Evolutionary conservation across 352 stramenopile species (phyloP).

Genomic region (Phytophthora cactorum): DNA sequence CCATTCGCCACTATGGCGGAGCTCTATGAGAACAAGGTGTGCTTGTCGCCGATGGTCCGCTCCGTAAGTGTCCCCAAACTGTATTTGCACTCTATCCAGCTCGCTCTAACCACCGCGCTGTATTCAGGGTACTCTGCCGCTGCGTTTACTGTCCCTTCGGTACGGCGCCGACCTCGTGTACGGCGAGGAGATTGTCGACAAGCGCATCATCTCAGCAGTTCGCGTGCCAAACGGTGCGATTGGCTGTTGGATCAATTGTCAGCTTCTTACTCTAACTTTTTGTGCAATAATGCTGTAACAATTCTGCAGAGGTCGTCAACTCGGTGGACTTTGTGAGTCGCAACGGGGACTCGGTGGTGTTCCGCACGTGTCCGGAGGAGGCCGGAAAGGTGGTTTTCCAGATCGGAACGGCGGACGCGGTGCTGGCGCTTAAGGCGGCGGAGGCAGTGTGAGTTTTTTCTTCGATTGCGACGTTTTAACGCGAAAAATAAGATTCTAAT

Average conservation of each 20-base stretch:
- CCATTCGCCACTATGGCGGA: slow-evolving; percentile 41
- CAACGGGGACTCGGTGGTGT: slow-evolving; percentile 85
- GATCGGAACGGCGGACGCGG: slow-evolving; percentile 84
- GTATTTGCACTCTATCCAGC: not conserved
- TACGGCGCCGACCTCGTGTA: slow-evolving; percentile 95
- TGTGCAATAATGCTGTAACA: not conserved
- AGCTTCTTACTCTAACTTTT: not conserved
- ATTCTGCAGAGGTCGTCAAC: slow-evolving; percentile 60
- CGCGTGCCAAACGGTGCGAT: slow-evolving; percentile 79
- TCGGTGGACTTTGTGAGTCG: slow-evolving; percentile 92
- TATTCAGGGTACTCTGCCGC: slow-evolving; percentile 88
- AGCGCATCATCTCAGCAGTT: slow-evolving; percentile 86
- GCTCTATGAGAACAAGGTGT: slow-evolving; percentile 80
- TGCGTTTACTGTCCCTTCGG: slow-evolving; percentile 90
- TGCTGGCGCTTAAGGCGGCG: slow-evolving; percentile 78
- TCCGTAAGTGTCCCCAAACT: slow-evolving; percentile 60
- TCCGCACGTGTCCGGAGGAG: slow-evolving; percentile 89
- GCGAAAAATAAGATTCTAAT: not conserved
- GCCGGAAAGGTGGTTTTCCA: slow-evolving; percentile 88
- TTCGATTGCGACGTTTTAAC: not conserved
- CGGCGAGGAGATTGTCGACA: slow-evolving; percentile 96
- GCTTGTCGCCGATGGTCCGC: slow-evolving; percentile 95
- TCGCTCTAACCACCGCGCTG: slow-evolving; percentile 7
- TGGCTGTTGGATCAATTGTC: slow-evolving; percentile 7
- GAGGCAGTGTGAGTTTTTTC: slow-evolving; percentile 67